A percentile compares a stretch with the other conserved stretches of the same genome.
Evolutionary conservation across 2,329 filamentous ascomycete genomes (phyloP).

Genomic region (Rasamsonia emersonii): DNA sequence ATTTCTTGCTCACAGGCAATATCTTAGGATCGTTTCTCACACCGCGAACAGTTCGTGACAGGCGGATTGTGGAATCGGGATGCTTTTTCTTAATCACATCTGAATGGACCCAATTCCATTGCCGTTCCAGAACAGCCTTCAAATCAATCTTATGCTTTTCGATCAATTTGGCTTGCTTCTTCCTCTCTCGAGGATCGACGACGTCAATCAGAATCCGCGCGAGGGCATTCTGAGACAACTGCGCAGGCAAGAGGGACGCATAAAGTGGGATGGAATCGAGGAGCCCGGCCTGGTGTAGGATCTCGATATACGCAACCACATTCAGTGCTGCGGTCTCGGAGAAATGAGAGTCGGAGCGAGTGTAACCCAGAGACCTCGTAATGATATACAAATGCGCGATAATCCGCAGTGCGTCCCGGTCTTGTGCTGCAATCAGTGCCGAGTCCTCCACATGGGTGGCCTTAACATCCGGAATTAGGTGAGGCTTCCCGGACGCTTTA

Average conservation of each 20-base stretch:
- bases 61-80: conserved; percentile 19
- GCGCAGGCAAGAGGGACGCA: conserved; percentile 63
- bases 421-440: conserved; percentile 29
- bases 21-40: conserved; percentile 44
- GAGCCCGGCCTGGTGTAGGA: conserved; percentile 62
- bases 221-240: conserved; percentile 61
- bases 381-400: conserved; percentile 60
- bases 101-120: conserved; percentile 43
- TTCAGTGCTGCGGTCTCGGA: conserved; percentile 57
- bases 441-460: conserved; percentile 47
- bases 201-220: conserved; percentile 70
- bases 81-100: conserved; percentile 27
- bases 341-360: conserved; percentile 41
- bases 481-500: conserved; percentile 17
- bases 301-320: conserved; percentile 72
- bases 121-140: conserved; percentile 62
- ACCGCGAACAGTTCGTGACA: conserved; percentile 43
- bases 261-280: conserved; percentile 80
- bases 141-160: conserved; percentile 64
- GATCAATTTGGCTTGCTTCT: conserved; percentile 65
- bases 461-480: conserved; percentile 30
- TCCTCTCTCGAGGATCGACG: conserved; percentile 54
- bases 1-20: conserved; percentile 59
- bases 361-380: conserved; percentile 51
- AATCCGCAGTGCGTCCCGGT: conserved; percentile 57